Evolutionary conservation across 345 rosid species (phyloP), one percentile per base, ranked within the genome.

Genomic region (Noccaea caerulescens): DNA sequence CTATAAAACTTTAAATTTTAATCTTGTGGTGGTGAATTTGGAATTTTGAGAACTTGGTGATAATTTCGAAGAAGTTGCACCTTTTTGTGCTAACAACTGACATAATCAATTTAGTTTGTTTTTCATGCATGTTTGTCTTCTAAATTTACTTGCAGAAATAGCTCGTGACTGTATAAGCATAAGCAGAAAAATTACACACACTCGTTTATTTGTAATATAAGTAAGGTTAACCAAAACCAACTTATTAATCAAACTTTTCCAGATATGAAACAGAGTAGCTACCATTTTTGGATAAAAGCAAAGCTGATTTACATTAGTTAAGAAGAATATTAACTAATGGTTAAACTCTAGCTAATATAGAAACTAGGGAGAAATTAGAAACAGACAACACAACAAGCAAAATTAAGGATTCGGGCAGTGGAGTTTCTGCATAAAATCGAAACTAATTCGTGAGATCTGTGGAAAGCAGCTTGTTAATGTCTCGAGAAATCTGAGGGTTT

Each of bases 401-500:
- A 34, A 10, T 56, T 8, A 44, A 56, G 36, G 46, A 56, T 68
- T 68, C 16, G 20, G 72, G 32, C 32, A 66, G 5, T 16, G 4
- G 59, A 51, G 38, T 47, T 8, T 25, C 42, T 23, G 57, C 49
- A 12, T 52, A 8, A 10, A 37, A 64, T 30, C 8, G 13, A 37
- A 30, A 41, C 72, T 43, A 73, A 10, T 57, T 56, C 46, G 9
- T 32, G 43, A 56, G 51, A 45, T 64, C 1, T 33, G n/a, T n/a
- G 8, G 32, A 44, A 47, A 58, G 4, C 39, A 76, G 50, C 18
- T 70, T 63, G 11, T 71, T 53, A 5, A 76, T 14, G 33, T 55
- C 77, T 45, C 36, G 55, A 52, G 43, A n/a, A 44, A 77, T 66
- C 8, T 37, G 50, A 66, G 68, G 68, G 68, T 66, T 65, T 46